Conservation (phyloP, 805 yeast genomes). For the Cyberlindnera veronae region DNA sequence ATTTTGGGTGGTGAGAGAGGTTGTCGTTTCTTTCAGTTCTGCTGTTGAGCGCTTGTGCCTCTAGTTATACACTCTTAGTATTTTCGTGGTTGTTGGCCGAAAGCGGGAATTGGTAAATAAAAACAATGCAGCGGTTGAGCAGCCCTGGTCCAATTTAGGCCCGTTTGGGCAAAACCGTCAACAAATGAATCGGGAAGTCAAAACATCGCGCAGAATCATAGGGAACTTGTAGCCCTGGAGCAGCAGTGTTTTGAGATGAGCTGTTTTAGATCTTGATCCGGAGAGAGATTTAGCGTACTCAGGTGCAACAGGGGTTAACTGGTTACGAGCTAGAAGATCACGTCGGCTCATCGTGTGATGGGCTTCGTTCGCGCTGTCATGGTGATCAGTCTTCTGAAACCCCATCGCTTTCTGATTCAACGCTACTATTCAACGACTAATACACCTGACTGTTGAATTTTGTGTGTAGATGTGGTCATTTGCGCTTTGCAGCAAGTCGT, state of each 20-base stretch:
- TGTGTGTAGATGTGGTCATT: too few species aligned
- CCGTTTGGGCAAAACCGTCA: constrained; percentile 11
- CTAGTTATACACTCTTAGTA: constrained; percentile 17
- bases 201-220: constrained; percentile 3
- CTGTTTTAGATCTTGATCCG: background rate
- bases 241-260: background rate
- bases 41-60: constrained; percentile 11
- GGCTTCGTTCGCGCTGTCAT: background rate
- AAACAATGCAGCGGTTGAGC: constrained; percentile 18
- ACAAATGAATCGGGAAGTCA: constrained; percentile 12
- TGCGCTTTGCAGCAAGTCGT: too few species aligned
- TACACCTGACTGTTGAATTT: too few species aligned
- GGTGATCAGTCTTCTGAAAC: background rate
- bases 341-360: too few species aligned
- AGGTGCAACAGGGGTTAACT: too few species aligned
- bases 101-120: constrained; percentile 27
- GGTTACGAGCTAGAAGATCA: too few species aligned
- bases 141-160: constrained; percentile 11
- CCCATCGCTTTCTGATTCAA: too few species aligned
- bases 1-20: background rate
- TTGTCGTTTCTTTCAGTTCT: constrained; percentile 1
- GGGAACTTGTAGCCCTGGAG: too few species aligned
- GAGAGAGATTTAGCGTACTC: too few species aligned
- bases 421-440: too few species aligned
- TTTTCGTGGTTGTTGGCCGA: constrained; percentile 12